phyloP scores from a whole-genome alignment of 345 rosid species.

The Sisymbrium irio region DNA sequence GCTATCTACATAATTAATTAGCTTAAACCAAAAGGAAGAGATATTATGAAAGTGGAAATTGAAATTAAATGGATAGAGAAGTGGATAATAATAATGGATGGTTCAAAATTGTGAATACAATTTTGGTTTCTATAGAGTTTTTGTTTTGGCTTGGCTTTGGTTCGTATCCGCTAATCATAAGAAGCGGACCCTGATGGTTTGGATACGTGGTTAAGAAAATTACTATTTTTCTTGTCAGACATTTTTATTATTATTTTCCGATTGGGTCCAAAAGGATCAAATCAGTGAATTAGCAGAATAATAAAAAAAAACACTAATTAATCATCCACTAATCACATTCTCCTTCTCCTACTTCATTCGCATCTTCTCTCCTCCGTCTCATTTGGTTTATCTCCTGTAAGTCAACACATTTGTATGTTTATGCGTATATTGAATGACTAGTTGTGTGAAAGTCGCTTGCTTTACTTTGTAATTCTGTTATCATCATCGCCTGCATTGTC shows the following conservation, averaged over 20 bases:
- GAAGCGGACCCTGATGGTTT: constrained; percentile 28
- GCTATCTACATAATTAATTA: not conserved
- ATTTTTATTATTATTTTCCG: not conserved
- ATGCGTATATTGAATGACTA: not conserved
- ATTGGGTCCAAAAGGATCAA: constrained; percentile 15
- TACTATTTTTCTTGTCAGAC: not conserved
- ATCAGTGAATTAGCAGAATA: not conserved
- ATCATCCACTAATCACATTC: constrained; percentile 14
- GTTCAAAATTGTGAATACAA: constrained; percentile 9
- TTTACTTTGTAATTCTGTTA: constrained; percentile 2
- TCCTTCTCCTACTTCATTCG: constrained; percentile 16
- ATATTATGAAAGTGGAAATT: not conserved
- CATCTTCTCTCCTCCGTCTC: constrained; percentile 25
- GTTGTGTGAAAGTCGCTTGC: not conserved
- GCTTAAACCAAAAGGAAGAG: not conserved
- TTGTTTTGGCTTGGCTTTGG: constrained; percentile 19
- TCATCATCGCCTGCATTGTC: constrained; percentile 18
- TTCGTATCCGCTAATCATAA: not conserved
- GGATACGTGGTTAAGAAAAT: constrained; percentile 9
- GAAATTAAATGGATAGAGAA: constrained; percentile 15
- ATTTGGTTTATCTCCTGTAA: constrained; percentile 26
- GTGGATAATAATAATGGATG: constrained; percentile 31
- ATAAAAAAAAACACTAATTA: not conserved
- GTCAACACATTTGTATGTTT: not conserved
- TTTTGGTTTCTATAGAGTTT: not conserved